Evolutionary conservation across 2,329 filamentous ascomycete genomes (phyloP), one percentile per base, ranked within the genome.

Genomic region (Ilyonectria destructans): DNA sequence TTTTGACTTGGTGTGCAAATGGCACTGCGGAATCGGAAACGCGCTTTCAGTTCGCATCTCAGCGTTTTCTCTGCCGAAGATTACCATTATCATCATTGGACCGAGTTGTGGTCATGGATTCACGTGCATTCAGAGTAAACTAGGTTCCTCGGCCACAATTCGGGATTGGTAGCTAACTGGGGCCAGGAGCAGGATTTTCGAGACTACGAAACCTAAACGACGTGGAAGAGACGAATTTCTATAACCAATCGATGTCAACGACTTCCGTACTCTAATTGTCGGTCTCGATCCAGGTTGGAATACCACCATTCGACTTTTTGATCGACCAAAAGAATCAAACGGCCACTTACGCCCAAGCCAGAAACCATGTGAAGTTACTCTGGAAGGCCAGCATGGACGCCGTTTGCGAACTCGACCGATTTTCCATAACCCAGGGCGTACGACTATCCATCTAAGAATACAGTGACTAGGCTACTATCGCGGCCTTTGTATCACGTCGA

Each of bases 271-370:
- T 55, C 12, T 33, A 6, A 31, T 13, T 9, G 15, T 46, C 26
- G 12, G 12, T 35, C 13, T 52, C 13, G n/a, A 26, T 29, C 26
- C n/a, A 23, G 8, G 17, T 40, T 9, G 23, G 19, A 51, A 52
- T 29, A 46, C 43, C 35, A 29, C n/a, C n/a, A 43, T 54, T 26
- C 37, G n/a, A 31, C 12, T 26, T 21, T 33, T 45, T 9, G 4
- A 35, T 19, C 21, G 7, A 9, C 33, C 58, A 43, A 12, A 54
- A 54, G 58, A 61, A 61, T 61, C 49, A 55, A 54, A 61, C 13
- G 6, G 49, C 23, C 26, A 10, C 23, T 13, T 10, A 33, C 29
- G 29, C 8, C 17, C 17, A 12, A 31, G 17, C 17, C 17, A 9
- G n/a, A 8, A 17, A 54, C n/a, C 51, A 26, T 19, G 12, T 33